Evolutionary conservation across 495 filamentous ascomycete species (phyloP), one percentile per base, ranked within the genome.

Genomic region (Talaromyces wortmannii): DNA sequence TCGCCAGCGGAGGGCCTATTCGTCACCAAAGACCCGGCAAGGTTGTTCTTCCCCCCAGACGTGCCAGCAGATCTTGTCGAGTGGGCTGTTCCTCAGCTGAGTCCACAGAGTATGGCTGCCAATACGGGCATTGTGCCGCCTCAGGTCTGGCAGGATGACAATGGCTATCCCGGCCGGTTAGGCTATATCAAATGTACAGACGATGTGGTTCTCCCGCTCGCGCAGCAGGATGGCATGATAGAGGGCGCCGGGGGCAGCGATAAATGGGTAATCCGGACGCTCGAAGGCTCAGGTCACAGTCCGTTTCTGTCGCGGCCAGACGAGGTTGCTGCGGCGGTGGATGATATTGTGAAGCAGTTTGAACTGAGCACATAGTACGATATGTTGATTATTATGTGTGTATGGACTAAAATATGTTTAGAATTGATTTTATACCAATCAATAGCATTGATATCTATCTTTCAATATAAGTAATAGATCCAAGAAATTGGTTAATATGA

Each of bases 91-190:
- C 3, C 57, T 18, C 57, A 55, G 52, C 33, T 59, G n/a, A 31
- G 45, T 3, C 57, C 57, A 33, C 57, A 59, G 46, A 55, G 52
- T n/a, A 59, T 59, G 57, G 57, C 57, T 13, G 57, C 52, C 45
- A 59, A 31, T 17, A 16, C 16, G 52, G 57, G 52, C 16, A 50
- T 55, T 47, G 52, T 59, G 15, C 57, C 57, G 1, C 57, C 57
- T 46, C 57, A 59, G 33, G 57, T 30, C 31, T 59, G 57, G 57
- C 23, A 58, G 40, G 23, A 23, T 2, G 57, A 59, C 30, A 40
- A 51, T 8, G 17, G 32, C 8, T 59, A 50, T 43, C 17, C 15
- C 45, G 57, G 52, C n/a, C 31, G 52, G 31, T 44, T 56, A 12
- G 57, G 57, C 15, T 59, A 55, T 40, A 59, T 59, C 23, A 51